These are phyloP conservation scores for Wallemia ichthyophaga DNA, from an alignment of 1,284 basidiomycete genomes.

Conservation along the genomic window DNA sequence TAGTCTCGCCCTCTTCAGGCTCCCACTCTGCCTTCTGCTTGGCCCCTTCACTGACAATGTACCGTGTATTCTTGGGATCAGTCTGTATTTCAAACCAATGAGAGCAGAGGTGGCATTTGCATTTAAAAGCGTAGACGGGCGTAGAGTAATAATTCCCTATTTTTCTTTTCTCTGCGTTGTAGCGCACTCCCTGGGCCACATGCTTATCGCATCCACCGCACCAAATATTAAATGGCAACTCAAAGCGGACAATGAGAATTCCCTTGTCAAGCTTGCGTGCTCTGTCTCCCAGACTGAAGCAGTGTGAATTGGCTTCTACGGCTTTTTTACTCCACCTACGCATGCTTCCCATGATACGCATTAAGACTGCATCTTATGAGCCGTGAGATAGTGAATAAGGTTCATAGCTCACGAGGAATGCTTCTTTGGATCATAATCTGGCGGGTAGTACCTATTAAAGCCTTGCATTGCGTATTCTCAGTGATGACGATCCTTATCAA, in stretches of 20 bases:
- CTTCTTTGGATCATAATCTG: slow-evolving; percentile 56
- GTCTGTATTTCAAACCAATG: slow-evolving; percentile 91
- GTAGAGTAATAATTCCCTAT: slow-evolving; percentile 84
- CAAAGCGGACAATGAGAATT: slow-evolving; percentile 58
- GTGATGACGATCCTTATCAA: too few relatives aligned
- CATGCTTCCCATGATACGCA: slow-evolving; percentile 45
- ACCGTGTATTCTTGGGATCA: slow-evolving; percentile 87
- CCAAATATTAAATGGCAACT: slow-evolving; percentile 92
- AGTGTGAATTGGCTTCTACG: background rate
- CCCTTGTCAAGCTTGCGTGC: slow-evolving; percentile 80
- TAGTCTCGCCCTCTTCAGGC: slow-evolving; percentile 58
- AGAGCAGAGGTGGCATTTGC: slow-evolving; percentile 82
- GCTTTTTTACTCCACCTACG: slow-evolving; percentile 14
- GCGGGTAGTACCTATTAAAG: slow-evolving; percentile 78
- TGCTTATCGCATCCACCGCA: slow-evolving; percentile 79
- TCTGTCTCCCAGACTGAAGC: slow-evolving; percentile 35
- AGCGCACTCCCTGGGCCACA: slow-evolving; percentile 86
- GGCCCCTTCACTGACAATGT: slow-evolving; percentile 71
- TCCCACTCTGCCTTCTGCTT: slow-evolving; percentile 80
- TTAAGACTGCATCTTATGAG: slow-evolving; percentile 7
- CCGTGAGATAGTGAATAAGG: background rate
- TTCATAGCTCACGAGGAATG: slow-evolving; percentile 3
- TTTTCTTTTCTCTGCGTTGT: slow-evolving; percentile 95
- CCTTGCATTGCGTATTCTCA: too few relatives aligned
- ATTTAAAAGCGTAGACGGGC: slow-evolving; percentile 74